phyloP scores from a whole-genome alignment of 176 grass and related monocot genomes.

The Elymus sibiricus region DNA sequence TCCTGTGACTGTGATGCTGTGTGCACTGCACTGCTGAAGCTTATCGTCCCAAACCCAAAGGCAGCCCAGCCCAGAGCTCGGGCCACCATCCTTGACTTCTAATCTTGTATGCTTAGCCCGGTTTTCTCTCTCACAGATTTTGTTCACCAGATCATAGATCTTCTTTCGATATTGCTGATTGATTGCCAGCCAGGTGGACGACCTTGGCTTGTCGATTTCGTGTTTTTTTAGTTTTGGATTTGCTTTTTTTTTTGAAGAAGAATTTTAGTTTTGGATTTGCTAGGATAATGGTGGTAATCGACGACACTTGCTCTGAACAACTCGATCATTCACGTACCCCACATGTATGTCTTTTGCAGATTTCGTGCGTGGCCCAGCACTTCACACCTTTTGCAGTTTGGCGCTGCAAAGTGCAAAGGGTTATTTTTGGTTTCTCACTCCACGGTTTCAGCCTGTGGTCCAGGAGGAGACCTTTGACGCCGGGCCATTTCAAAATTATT shows the following conservation, averaged over 20 bases:
- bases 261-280: constrained; percentile 11
- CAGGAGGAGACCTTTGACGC: not conserved
- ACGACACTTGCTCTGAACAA: not conserved
- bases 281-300: not conserved
- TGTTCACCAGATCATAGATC: too few relatives aligned
- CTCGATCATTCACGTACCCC: constrained; percentile 15
- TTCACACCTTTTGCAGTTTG: not conserved
- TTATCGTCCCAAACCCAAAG: not conserved
- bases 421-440: constrained; percentile 15
- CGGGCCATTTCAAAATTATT: not conserved
- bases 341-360: not conserved
- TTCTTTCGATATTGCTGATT: too few relatives aligned
- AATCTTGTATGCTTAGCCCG: not conserved
- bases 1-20: not conserved
- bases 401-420: not conserved
- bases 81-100: not conserved
- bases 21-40: not conserved
- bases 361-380: not conserved
- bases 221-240: too few relatives aligned
- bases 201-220: too few relatives aligned
- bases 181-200: not conserved
- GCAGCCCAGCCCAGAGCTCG: not conserved
- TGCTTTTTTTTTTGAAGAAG: too few relatives aligned
- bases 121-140: too few relatives aligned
- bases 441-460: constrained; percentile 29